Percentiles rank a stretch among this genome's conserved stretches.
These are phyloP conservation scores for Ophiostoma fasciatum DNA, from an alignment of 2,329 filamentous ascomycete species.

Conservation along the genomic window DNA sequence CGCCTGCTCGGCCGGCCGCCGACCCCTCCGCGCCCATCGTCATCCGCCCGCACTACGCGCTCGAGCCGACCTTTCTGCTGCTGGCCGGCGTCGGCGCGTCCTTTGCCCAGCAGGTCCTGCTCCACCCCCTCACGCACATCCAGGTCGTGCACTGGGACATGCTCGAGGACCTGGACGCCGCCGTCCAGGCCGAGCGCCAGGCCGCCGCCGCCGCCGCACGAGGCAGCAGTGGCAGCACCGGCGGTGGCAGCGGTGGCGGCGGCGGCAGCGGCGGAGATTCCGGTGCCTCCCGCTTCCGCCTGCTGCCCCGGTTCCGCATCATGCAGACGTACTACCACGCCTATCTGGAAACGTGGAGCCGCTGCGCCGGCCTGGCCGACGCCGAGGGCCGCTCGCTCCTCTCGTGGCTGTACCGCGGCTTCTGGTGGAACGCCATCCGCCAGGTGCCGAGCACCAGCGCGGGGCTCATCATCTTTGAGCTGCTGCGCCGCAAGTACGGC, in stretches of 20 bases:
- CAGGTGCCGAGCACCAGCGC: conserved; percentile 67
- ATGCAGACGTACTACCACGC: conserved; percentile 54
- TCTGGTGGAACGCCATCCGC: conserved; percentile 56
- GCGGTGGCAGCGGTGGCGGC: too few relatives aligned
- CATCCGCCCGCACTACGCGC: conserved; percentile 59
- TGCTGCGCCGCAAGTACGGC: conserved; percentile 59
- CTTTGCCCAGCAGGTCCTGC: conserved; percentile 49
- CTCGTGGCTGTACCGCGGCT: conserved; percentile 55
- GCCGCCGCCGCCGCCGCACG: background rate
- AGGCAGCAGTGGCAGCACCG: conserved; percentile 10
- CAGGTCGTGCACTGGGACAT: conserved; percentile 61
- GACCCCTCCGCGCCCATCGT: too few relatives aligned
- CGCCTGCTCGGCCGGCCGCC: too few relatives aligned
- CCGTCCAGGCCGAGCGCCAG: conserved; percentile 5
- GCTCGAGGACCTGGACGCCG: conserved; percentile 54
- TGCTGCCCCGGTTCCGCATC: conserved; percentile 30
- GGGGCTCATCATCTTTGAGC: conserved; percentile 64
- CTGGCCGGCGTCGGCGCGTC: conserved; percentile 55
- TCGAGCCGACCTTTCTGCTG: conserved; percentile 59
- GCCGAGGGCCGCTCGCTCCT: conserved; percentile 39
- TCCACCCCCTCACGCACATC: conserved; percentile 57
- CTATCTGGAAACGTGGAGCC: conserved; percentile 51
- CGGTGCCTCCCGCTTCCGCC: conserved; percentile 14
- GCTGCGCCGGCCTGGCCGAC: conserved; percentile 42
- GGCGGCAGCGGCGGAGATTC: too few relatives aligned